Conservation (phyloP, 371 early-diverging fungal species). For the Mucor racemosus region DNA sequence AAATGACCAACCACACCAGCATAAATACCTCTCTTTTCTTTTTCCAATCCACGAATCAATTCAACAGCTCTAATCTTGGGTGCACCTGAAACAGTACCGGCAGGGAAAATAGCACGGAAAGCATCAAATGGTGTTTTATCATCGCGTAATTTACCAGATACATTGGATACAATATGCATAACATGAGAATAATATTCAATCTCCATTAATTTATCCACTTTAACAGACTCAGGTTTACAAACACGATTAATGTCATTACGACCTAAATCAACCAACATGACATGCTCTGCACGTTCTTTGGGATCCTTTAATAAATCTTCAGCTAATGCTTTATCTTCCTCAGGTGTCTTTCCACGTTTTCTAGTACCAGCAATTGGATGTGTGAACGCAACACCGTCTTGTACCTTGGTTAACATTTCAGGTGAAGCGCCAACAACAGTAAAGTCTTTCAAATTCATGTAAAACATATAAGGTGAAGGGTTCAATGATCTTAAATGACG, state of each 20-base stretch:
- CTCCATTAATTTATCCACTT: slow-evolving; percentile 95
- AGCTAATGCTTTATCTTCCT: slow-evolving; percentile 86
- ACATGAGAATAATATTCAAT: slow-evolving; percentile 96
- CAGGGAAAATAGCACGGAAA: slow-evolving; percentile 96
- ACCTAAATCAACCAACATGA: slow-evolving; percentile 98
- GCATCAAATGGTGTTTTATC: slow-evolving; percentile 94
- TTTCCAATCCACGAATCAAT: slow-evolving; percentile 87
- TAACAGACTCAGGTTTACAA: slow-evolving; percentile 89
- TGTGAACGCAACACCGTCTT: slow-evolving; percentile 79
- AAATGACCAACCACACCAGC: slow-evolving; percentile 97
- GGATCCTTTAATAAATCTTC: slow-evolving; percentile 83
- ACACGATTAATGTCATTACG: slow-evolving; percentile 97
- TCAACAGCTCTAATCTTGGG: slow-evolving; percentile 97
- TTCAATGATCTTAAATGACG: slow-evolving; percentile 93
- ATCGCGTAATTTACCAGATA: slow-evolving; percentile 85
- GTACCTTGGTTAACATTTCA: slow-evolving; percentile 95
- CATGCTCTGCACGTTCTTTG: slow-evolving; percentile 96
- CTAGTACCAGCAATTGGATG: slow-evolving; percentile 98
- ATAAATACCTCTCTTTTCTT: slow-evolving; percentile 93
- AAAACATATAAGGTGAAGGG: slow-evolving; percentile 99
- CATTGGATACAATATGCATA: slow-evolving; percentile 97
- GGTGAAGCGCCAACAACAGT: slow-evolving; percentile 98
- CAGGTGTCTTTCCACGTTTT: slow-evolving; percentile 81
- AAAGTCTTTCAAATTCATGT: slow-evolving; percentile 88
- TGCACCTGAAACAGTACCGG: slow-evolving; percentile 96